phyloP scores from a whole-genome alignment of 495 filamentous ascomycete genomes.

The Aspergillus haitiensis region DNA sequence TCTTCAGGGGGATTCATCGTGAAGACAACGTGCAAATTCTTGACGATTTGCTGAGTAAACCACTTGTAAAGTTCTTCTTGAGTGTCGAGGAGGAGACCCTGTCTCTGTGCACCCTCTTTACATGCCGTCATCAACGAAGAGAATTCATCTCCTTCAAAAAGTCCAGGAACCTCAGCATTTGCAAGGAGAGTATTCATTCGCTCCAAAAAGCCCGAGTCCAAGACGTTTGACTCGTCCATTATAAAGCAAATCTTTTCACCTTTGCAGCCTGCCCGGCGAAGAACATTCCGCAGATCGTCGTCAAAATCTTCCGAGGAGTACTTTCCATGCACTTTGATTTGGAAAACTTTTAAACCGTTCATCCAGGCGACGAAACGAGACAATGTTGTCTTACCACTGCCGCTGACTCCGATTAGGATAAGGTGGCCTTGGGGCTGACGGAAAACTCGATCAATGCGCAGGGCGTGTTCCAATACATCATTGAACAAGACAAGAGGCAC shows the following conservation, averaged over 20 bases:
- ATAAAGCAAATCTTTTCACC: conserved; percentile 99
- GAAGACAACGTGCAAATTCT: conserved; percentile 98
- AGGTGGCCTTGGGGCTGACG: conserved; percentile 96
- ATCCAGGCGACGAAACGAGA: conserved; percentile 99
- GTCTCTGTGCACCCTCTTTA: conserved; percentile 95
- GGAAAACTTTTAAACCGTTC: conserved; percentile 98
- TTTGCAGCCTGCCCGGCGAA: conserved; percentile 92
- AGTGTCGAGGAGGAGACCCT: conserved; percentile 91
- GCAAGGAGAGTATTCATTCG: conserved; percentile 98
- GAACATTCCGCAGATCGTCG: conserved; percentile 90
- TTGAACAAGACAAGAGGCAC: conserved; percentile 97
- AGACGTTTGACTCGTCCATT: conserved; percentile 98
- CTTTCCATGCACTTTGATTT: conserved; percentile 99
- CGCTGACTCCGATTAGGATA: conserved; percentile 96
- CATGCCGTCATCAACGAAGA: conserved; percentile 96
- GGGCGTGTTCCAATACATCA: conserved; percentile 94
- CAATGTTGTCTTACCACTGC: conserved; percentile 96
- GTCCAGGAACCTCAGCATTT: conserved; percentile 95
- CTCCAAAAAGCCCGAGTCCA: conserved; percentile 97
- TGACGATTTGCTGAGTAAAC: conserved; percentile 99
- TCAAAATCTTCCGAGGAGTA: conserved; percentile 99
- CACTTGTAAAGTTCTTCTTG: conserved; percentile 99
- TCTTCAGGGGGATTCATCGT: conserved; percentile 99
- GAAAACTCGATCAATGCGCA: conserved; percentile 98
- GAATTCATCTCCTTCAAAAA: conserved; percentile 97